Base-by-base conservation (phyloP, 2,329 filamentous ascomycete genomes). In the Penicillium occitanis region DNA sequence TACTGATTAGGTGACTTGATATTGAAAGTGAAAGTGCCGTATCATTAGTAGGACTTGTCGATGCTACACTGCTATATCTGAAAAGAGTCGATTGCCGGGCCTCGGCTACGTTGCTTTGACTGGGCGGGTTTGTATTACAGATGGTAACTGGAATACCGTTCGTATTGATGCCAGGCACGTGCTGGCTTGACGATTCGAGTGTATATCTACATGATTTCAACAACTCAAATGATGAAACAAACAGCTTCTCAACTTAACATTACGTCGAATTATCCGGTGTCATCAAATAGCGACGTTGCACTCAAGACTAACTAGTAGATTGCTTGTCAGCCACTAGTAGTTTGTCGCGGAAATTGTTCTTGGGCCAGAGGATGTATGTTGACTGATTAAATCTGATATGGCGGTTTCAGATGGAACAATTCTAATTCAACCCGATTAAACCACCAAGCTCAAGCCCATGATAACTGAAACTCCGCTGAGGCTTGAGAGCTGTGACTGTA, bases 21-120 rank as follows among this genome's bases (percentile, higher is more conserved):
- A 25, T 25, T 25, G 25, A 25, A 25, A 25, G 25, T 25, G 25
- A 25, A 25, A 25, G 25, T 25, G 25, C 25, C 25, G 25, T 25
- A 25, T 25, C 25, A 25, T 25, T 25, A 3, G 25, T 25, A 25
- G 4, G 25, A 25, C 3, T 25, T 25, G 3, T 25, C 3, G 25
- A 25, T 25, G 25, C 25, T 25, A 25, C 25, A 25, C 25, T 3
- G 25, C 2, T 25, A 25, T 25, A 25, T 25, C 25, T 25, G 25
- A 19, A 19, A 19, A 19, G 13, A 17, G 30, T 33, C 3, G 33
- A 35, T 11, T 35, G 35, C 14, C 35, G 35, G 35, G 35, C 42
- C 57, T 60, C 57, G 57, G 57, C 19, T 60, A 60, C 40, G 19
- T 6, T 28, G 37, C 57, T 59, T 58, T 22, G 33, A 33, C 19